Evolutionary conservation across 148 eudicot species (phyloP), one percentile per base, ranked within the genome.

Genomic region (Cornus florida): DNA sequence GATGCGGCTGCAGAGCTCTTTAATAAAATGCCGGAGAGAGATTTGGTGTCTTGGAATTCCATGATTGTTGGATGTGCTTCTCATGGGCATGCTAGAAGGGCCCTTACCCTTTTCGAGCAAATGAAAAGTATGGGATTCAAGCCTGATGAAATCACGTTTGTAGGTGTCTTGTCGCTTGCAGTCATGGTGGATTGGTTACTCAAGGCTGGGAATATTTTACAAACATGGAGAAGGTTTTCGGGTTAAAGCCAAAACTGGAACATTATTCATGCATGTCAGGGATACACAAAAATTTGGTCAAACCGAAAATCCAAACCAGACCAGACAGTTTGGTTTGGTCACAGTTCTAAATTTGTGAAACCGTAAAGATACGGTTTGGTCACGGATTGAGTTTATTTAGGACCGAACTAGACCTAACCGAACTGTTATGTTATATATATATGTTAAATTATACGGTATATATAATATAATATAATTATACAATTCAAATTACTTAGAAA

Each of bases 261-360:
- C 94, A 91, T 74, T 91, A 89, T 80, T 90, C 86, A 20, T 91
- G 94, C 82, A 86, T 91, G 90, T n/a, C n/a, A n/a, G n/a, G n/a
- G n/a, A n/a, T n/a, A n/a, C n/a, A n/a, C n/a, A n/a, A n/a, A n/a
- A n/a, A n/a, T n/a, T n/a, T n/a, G n/a, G n/a, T n/a, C n/a, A n/a
- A n/a, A n/a, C n/a, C n/a, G n/a, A n/a, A n/a, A n/a, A n/a, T n/a
- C n/a, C n/a, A n/a, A n/a, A n/a, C n/a, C n/a, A n/a, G n/a, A n/a
- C n/a, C n/a, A n/a, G n/a, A n/a, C n/a, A n/a, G n/a, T n/a, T n/a
- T n/a, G n/a, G n/a, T n/a, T n/a, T n/a, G n/a, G n/a, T n/a, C n/a
- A n/a, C n/a, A n/a, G n/a, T n/a, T n/a, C n/a, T n/a, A n/a, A n/a
- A n/a, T n/a, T n/a, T n/a, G n/a, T n/a, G n/a, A n/a, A n/a, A n/a